Percentiles rank a stretch among this genome's conserved stretches.
Conservation (phyloP, 345 rosid species). For the Hirschfeldia incana region DNA sequence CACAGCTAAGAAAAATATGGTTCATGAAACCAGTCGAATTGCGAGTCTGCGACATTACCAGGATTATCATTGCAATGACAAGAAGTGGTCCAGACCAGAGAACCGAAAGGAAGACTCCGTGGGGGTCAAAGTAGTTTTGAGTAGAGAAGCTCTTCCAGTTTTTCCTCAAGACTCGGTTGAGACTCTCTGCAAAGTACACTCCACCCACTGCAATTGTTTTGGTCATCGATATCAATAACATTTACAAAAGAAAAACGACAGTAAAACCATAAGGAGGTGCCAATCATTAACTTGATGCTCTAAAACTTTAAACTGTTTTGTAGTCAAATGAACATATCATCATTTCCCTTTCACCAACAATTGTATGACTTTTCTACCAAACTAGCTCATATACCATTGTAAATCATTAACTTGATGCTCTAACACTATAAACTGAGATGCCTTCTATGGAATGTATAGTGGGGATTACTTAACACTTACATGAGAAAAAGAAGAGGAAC, state of each 20-base stretch:
- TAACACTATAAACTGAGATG: too few relatives aligned
- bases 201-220: conserved; percentile 60
- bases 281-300: not conserved
- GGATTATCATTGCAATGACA: conserved; percentile 66
- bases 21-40: not conserved
- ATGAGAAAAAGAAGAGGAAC: not conserved
- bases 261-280: not conserved
- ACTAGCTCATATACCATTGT: too few relatives aligned
- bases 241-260: not conserved
- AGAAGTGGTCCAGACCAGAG: conserved; percentile 99
- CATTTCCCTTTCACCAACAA: too few relatives aligned
- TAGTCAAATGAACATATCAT: too few relatives aligned
- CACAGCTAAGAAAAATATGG: not conserved
- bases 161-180: conserved; percentile 56
- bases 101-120: conserved; percentile 76
- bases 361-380: too few relatives aligned
- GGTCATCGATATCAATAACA: conserved; percentile 11
- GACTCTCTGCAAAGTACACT: conserved; percentile 84
- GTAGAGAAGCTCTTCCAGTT: conserved; percentile 86
- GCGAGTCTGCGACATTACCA: conserved; percentile 46
- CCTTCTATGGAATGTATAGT: too few relatives aligned
- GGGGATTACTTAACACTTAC: not conserved
- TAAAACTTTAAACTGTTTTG: not conserved
- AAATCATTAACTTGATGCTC: too few relatives aligned
- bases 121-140: conserved; percentile 86